Evolutionary conservation across 2,329 filamentous ascomycete species (phyloP), one percentile per base, ranked within the genome.

Genomic region (Colletotrichum somersetense): DNA sequence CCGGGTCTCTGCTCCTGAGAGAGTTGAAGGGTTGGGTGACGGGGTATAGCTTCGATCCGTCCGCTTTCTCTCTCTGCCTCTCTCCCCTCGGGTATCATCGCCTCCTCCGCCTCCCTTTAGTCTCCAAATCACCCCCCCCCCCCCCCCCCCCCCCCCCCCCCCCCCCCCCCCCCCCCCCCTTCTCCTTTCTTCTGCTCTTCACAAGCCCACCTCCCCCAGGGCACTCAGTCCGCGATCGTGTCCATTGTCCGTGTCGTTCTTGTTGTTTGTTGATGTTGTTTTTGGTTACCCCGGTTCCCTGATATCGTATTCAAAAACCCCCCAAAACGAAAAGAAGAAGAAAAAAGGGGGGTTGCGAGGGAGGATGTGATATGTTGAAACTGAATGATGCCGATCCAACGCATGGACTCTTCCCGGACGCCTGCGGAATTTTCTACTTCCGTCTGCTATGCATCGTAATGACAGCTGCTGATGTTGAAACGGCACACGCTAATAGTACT

Each of bases 11-110:
- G 44, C 20, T 46, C 7, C 44, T n/a, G 20, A 46, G 20, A 46
- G 44, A 46, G 8, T 7, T 20, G 44, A n/a, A 7, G 18, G 44
- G 44, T 4, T n/a, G n/a, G 44, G 44, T n/a, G 8, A n/a, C n/a
- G 44, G 18, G 8, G 3, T 4, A 5, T n/a, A 20, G 20, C 44
- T n/a, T n/a, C 42, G 18, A 14, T n/a, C 20, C 7, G 7, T 18
- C 20, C 4, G 7, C 8, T 4, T 4, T 46, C 16, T 44, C 8
- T 20, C 8, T 44, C 11, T 8, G 2, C 14, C 46, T 30, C 18
- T 42, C 14, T 53, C 42, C 59, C 35, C 50, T 40, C 69, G 69
- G 66, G 69, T 72, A 72, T 72, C 69, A 72, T 72, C 55, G 55
- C 35, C 64, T 40, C 33, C 18, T 11, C 20, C 20, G n/a, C 12